These are phyloP conservation scores for Schoenoplectus triqueter DNA, from an alignment of 202 grass and related monocot species.

Conservation along the genomic window DNA sequence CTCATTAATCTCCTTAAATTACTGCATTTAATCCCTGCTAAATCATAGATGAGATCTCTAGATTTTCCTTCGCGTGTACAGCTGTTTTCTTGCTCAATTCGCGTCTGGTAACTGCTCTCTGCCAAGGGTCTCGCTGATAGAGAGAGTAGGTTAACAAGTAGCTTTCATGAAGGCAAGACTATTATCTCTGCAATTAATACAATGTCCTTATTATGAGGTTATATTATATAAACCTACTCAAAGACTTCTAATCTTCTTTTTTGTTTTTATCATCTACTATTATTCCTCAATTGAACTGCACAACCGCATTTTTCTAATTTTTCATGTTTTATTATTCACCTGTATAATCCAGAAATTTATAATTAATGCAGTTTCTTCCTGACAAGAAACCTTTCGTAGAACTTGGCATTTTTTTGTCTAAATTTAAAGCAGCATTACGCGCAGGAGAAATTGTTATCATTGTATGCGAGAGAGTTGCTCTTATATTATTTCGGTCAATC, in stretches of 20 bases:
- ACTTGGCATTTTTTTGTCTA: neutral
- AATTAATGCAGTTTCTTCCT: neutral
- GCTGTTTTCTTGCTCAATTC: too few relatives aligned
- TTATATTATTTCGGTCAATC: too few relatives aligned
- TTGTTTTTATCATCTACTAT: neutral
- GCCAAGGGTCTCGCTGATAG: too few relatives aligned
- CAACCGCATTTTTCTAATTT: neutral
- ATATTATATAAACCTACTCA: neutral
- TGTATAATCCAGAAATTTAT: neutral
- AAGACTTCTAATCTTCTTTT: neutral
- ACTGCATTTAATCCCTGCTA: too few relatives aligned
- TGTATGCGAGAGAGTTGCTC: too few relatives aligned
- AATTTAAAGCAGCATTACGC: neutral
- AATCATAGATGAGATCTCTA: too few relatives aligned
- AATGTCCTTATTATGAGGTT: slow-evolving; percentile 22
- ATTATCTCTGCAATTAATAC: slow-evolving; percentile 32
- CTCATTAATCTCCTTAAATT: too few relatives aligned
- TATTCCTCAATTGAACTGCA: neutral
- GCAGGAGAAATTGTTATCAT: too few relatives aligned
- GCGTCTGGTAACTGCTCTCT: too few relatives aligned
- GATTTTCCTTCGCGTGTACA: too few relatives aligned
- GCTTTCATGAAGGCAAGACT: slow-evolving; percentile 60
- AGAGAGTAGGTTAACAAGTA: slow-evolving; percentile 41
- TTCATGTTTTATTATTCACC: neutral
- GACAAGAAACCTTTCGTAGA: neutral